phyloP scores from a whole-genome alignment of 176 grass and related monocot genomes.

The Bolboschoenus planiculmis region DNA sequence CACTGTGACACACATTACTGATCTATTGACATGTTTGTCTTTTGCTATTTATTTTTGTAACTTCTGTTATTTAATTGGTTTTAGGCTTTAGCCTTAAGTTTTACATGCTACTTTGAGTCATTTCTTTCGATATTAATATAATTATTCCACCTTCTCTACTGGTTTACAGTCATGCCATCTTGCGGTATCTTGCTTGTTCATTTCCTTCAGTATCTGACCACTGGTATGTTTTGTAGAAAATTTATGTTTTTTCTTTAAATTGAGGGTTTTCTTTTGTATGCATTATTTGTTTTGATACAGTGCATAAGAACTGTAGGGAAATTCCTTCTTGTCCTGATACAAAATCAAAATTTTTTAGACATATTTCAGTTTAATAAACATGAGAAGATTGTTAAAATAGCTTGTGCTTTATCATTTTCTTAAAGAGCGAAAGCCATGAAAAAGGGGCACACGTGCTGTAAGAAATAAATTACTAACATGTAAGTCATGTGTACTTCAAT shows the following conservation, averaged over 20 bases:
- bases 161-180: constrained; percentile 64
- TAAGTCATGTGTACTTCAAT: neutral
- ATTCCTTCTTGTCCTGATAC: neutral
- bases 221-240: constrained; percentile 42
- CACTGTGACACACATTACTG: neutral
- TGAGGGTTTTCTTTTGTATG: neutral
- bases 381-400: neutral
- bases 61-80: neutral
- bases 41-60: neutral
- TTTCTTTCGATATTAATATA: neutral
- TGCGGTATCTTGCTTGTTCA: constrained; percentile 65
- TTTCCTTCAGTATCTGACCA: constrained; percentile 78
- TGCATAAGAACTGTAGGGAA: neutral
- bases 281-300: neutral
- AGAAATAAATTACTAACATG: neutral
- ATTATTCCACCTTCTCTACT: neutral
- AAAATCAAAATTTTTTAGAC: neutral
- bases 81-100: neutral
- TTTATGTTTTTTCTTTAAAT: neutral
- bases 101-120: neutral
- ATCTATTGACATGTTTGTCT: neutral
- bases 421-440: neutral
- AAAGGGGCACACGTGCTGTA: neutral
- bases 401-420: neutral
- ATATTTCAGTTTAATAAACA: neutral